Evolutionary conservation across 1,284 basidiomycete genomes (phyloP).

Genomic region (Ceratobasidium papillatum): DNA sequence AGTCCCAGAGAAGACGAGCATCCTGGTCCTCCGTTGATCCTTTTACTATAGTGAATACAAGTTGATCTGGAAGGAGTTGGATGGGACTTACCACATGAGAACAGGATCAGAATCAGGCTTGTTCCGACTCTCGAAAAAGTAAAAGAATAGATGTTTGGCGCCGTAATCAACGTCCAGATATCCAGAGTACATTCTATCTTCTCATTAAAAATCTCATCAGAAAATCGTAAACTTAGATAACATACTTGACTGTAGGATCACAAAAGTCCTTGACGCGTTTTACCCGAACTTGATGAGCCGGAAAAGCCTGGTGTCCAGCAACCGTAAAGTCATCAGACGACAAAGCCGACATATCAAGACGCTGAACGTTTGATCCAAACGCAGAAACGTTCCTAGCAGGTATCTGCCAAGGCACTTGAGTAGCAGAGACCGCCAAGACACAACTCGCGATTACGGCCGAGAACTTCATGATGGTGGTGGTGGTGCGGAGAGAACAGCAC

Average conservation of each 20-base stretch:
- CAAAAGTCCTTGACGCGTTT: slow-evolving; percentile 34
- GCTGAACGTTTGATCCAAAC: slow-evolving; percentile 14
- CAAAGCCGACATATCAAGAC: slow-evolving; percentile 14
- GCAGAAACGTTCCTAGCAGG: slow-evolving; percentile 6
- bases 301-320: slow-evolving; percentile 25
- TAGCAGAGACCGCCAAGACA: neutral
- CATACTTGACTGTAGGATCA: slow-evolving; percentile 33
- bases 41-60: slow-evolving; percentile 61
- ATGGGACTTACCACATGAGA: slow-evolving; percentile 31
- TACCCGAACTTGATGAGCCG: slow-evolving; percentile 16
- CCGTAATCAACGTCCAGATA: slow-evolving; percentile 74
- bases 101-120: slow-evolving; percentile 60
- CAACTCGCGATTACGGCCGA: neutral
- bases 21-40: slow-evolving; percentile 71
- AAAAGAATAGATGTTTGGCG: slow-evolving; percentile 80
- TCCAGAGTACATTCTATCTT: slow-evolving; percentile 63
- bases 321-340: slow-evolving; percentile 23
- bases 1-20: slow-evolving; percentile 71
- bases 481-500: neutral
- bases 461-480: neutral
- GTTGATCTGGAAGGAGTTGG: slow-evolving; percentile 31
- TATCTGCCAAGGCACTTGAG: slow-evolving; percentile 8
- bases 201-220: neutral
- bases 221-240: neutral
- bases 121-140: slow-evolving; percentile 81